Percentiles rank a stretch among this genome's conserved stretches.
phyloP scores from a whole-genome alignment of 371 early-diverging fungal genomes.

The Cokeromyces recurvatus region DNA sequence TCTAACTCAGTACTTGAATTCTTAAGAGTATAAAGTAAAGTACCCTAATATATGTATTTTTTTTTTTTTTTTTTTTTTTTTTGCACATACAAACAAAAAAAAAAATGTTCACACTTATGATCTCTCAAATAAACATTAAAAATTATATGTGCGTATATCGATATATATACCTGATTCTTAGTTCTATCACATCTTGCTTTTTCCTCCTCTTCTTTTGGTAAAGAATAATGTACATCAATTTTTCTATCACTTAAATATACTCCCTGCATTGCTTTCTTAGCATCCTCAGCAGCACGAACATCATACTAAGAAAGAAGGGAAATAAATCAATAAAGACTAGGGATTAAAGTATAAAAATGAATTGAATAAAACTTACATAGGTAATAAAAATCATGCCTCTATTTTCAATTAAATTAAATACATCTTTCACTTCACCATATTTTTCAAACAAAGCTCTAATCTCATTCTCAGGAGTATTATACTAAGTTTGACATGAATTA shows the following conservation, averaged over 20 bases:
- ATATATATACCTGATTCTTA: conserved; percentile 47
- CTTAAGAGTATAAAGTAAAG: conserved; percentile 43
- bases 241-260: conserved; percentile 32
- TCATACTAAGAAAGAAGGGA: conserved; percentile 32
- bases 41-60: too few species aligned
- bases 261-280: conserved; percentile 41
- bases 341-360: background rate
- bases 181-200: conserved; percentile 41
- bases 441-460: conserved; percentile 36
- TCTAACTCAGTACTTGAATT: conserved; percentile 28
- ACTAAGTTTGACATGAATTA: conserved; percentile 17
- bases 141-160: background rate
- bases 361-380: conserved; percentile 43
- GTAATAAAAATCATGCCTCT: conserved; percentile 55
- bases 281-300: conserved; percentile 44
- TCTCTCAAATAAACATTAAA: background rate
- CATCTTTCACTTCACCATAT: conserved; percentile 48
- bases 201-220: conserved; percentile 52
- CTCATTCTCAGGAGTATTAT: conserved; percentile 30
- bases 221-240: conserved; percentile 57
- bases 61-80: too few species aligned
- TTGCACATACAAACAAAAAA: too few species aligned
- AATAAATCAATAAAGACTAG: background rate
- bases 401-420: conserved; percentile 41
- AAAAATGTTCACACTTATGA: background rate